A percentile compares a stretch with the other conserved stretches of the same genome.
Conservation (phyloP, 345 rosid genomes). For the Gossypium mustelinum region DNA sequence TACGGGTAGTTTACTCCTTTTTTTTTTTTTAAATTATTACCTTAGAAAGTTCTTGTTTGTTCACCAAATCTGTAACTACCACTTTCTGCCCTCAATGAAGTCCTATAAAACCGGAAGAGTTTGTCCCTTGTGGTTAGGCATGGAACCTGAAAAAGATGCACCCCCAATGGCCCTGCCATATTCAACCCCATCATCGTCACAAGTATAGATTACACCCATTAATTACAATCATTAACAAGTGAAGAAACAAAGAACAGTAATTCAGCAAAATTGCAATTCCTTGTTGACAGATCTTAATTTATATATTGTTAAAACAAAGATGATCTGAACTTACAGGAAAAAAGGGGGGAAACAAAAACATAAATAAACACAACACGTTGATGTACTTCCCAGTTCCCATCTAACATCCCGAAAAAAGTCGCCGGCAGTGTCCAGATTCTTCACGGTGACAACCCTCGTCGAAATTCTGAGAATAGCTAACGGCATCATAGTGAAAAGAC, state of each 20-base stretch:
- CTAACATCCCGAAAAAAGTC: slow-evolving; percentile 21
- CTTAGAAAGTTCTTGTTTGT: too few species aligned
- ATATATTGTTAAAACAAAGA: not conserved
- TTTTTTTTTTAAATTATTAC: too few species aligned
- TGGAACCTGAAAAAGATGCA: too few species aligned
- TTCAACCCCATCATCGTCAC: too few species aligned
- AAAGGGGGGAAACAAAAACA: not conserved
- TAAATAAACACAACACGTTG: not conserved
- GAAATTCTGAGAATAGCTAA: slow-evolving; percentile 72
- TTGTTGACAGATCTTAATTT: not conserved
- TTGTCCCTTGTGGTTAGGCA: too few species aligned
- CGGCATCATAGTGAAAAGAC: slow-evolving; percentile 67
- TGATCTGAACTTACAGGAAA: slow-evolving; percentile 12
- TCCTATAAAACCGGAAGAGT: too few species aligned
- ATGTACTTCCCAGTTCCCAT: slow-evolving; percentile 32
- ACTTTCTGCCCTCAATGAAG: too few species aligned
- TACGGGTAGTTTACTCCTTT: too few species aligned
- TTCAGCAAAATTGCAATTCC: not conserved
- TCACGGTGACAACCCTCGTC: slow-evolving; percentile 47
- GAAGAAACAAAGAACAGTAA: not conserved
- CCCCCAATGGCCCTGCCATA: too few species aligned
- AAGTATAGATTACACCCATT: not conserved
- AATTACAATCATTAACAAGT: not conserved
- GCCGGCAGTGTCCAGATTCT: slow-evolving; percentile 22
- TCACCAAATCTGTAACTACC: too few species aligned